These are phyloP conservation scores for Gonapodya prolifera DNA, from an alignment of 192 early-diverging fungal species.

Conservation along the genomic window DNA sequence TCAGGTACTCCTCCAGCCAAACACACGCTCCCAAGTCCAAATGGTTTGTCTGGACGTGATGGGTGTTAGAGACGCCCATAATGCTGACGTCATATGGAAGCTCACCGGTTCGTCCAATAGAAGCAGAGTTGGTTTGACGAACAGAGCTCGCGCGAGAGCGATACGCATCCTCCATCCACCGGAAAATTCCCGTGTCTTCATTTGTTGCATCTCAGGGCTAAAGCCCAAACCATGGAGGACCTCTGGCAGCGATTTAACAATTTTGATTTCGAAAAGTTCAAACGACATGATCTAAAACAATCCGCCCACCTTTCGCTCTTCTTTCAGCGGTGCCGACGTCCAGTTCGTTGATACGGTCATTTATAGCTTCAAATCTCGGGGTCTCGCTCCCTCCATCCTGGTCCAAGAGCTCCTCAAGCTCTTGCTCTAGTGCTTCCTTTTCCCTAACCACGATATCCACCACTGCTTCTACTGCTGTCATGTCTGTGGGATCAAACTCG, in stretches of 20 bases:
- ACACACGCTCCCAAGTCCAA: slow-evolving; percentile 12
- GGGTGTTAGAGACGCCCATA: no score
- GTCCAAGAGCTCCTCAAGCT: slow-evolving; percentile 4
- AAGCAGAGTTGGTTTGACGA: slow-evolving; percentile 11
- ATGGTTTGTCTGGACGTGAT: slow-evolving; percentile 1
- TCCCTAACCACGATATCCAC: slow-evolving; percentile 11
- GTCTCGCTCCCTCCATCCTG: slow-evolving; percentile 22
- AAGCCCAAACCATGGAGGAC: slow-evolving; percentile 10
- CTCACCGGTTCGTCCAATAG: slow-evolving; percentile 11
- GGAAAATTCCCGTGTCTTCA: slow-evolving; percentile 11
- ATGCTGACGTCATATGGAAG: no score
- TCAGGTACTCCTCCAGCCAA: slow-evolving; percentile 14
- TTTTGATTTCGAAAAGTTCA: neutral
- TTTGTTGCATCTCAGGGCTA: slow-evolving; percentile 7
- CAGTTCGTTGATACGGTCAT: slow-evolving; percentile 10
- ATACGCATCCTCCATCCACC: slow-evolving; percentile 13
- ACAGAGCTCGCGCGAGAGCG: slow-evolving; percentile 10
- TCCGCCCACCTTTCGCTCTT: slow-evolving; percentile 9
- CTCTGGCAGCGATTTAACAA: neutral
- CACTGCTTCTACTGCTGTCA: slow-evolving; percentile 12
- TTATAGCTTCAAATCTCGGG: slow-evolving; percentile 12
- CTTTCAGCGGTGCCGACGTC: slow-evolving; percentile 9
- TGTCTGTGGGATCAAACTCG: slow-evolving; percentile 11
- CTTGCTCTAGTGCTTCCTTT: slow-evolving; percentile 15
- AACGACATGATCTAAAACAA: neutral